Base-by-base conservation (phyloP, 1,139 yeast genomes). In the Zhuliangozyma blackwelliae region DNA sequence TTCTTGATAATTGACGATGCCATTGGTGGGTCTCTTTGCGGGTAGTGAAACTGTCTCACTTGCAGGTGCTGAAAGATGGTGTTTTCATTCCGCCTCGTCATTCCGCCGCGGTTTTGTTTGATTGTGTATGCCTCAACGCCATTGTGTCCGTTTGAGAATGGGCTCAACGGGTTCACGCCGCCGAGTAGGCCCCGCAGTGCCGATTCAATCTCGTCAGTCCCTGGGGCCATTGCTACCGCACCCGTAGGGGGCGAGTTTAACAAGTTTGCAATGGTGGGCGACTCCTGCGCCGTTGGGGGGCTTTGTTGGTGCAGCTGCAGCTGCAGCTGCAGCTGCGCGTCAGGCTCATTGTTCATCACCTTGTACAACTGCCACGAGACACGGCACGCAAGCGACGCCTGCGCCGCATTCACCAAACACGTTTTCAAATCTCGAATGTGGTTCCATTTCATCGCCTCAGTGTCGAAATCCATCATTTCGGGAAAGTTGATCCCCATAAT, bases 401-500 rank as follows among this genome's bases (percentile, higher is more conserved):
- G 28, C 9, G 53, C 42, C 6, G 43, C 43, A 20, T 35, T 36
- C 5, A 37, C 39, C 11, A 53, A 35, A 8, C 49, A 35, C 22
- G 33, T 32, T 33, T 42, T 39, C 27, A 49, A 39, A 8, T 44
- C 50, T 30, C 37, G 38, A 27, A 39, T 35, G 38, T 43, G 44
- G 13, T 34, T 19, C 10, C 41, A 32, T 28, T 34, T 36, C 10
- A 32, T 38, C 23, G 34, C 31, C 10, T 42, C 48, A 20, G 41
- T 40, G 21, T 41, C 40, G 27, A 51, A 41, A 21, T 38, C 40
- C 45, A 52, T 42, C 58, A 53, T 53, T 25, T 46, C 39, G 2
- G 58, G 57, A 37, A 52, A 52, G 34, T 49, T 47, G 26, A 51
- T 37, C 11, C 47, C 41, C 52, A 54, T 46, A 7, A 48, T 34